Evolutionary conservation across 371 early-diverging fungal genomes (phyloP).

Genomic region (Mucor circinelloides): DNA sequence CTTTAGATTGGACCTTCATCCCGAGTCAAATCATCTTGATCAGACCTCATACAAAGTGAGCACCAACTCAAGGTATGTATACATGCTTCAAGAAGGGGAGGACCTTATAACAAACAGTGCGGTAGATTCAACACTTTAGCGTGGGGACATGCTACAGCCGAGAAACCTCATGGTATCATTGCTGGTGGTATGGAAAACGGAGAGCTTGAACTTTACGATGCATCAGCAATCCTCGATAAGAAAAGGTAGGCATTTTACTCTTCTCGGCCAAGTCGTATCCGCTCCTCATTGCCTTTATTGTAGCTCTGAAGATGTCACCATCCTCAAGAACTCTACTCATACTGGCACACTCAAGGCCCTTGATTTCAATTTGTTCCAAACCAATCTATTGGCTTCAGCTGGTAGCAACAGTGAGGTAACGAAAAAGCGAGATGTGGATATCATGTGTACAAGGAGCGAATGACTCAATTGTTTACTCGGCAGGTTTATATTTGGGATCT

Average conservation of each 20-base stretch:
- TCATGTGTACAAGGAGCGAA: neutral
- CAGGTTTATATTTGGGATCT: constrained; percentile 92
- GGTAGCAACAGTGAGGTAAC: constrained; percentile 92
- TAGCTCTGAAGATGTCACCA: constrained; percentile 45
- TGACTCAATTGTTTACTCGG: neutral
- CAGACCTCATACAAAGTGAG: constrained; percentile 61
- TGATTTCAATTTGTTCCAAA: constrained; percentile 89
- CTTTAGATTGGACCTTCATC: constrained; percentile 71
- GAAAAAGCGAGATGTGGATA: no score
- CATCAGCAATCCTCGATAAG: constrained; percentile 63
- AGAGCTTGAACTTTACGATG: constrained; percentile 88
- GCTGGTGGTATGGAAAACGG: constrained; percentile 97
- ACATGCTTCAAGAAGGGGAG: constrained; percentile 15
- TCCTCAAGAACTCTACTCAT: constrained; percentile 78
- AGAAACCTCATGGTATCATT: constrained; percentile 74
- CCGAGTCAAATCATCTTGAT: constrained; percentile 32
- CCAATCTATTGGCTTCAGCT: constrained; percentile 88
- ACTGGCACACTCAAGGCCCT: constrained; percentile 88
- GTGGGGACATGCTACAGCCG: constrained; percentile 77
- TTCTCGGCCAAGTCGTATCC: neutral
- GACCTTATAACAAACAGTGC: neutral
- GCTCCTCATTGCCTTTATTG: constrained; percentile 12
- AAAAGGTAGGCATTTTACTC: constrained; percentile 45
- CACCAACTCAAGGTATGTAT: constrained; percentile 63
- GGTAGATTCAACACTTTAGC: constrained; percentile 76